Evolutionary conservation across 768 basidiomycete species (phyloP).

Genomic region (Leccinum broughii): DNA sequence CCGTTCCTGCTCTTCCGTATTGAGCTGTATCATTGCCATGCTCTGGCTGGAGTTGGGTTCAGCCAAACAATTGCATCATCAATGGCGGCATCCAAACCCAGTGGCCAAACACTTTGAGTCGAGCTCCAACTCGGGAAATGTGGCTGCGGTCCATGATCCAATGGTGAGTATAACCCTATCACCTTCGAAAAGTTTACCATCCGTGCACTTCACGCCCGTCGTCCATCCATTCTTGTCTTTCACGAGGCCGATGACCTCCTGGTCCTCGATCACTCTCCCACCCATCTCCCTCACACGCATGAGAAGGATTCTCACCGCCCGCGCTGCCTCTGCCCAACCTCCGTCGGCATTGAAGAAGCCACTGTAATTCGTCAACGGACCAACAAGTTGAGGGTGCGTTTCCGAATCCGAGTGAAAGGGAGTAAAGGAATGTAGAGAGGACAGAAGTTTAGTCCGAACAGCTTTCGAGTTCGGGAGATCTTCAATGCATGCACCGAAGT

Average conservation of each 20-base stretch:
- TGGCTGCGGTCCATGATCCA: constrained; percentile 84
- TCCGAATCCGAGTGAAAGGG: neutral
- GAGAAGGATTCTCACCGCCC: constrained; percentile 59
- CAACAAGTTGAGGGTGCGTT: constrained; percentile 9
- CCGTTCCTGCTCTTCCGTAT: constrained; percentile 57
- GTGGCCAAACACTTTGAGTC: constrained; percentile 65
- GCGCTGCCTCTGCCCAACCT: constrained; percentile 83
- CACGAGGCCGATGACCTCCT: constrained; percentile 53
- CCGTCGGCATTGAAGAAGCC: constrained; percentile 77
- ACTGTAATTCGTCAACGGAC: constrained; percentile 23
- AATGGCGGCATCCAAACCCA: constrained; percentile 52
- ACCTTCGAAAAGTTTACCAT: constrained; percentile 56
- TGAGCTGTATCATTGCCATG: constrained; percentile 77
- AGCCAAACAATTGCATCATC: neutral
- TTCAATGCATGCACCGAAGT: constrained; percentile 52
- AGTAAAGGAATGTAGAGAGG: constrained; percentile 4
- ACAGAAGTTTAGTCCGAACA: constrained; percentile 20
- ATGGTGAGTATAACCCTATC: constrained; percentile 52
- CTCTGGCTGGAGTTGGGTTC: constrained; percentile 57
- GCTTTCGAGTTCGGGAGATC: constrained; percentile 18
- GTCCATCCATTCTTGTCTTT: constrained; percentile 41
- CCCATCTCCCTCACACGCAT: constrained; percentile 56
- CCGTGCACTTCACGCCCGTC: constrained; percentile 60
- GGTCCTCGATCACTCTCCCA: constrained; percentile 59
- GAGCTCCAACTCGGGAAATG: constrained; percentile 62